These are phyloP conservation scores for Camillea tinctor DNA, from an alignment of 2,329 filamentous ascomycete species.

Conservation along the genomic window DNA sequence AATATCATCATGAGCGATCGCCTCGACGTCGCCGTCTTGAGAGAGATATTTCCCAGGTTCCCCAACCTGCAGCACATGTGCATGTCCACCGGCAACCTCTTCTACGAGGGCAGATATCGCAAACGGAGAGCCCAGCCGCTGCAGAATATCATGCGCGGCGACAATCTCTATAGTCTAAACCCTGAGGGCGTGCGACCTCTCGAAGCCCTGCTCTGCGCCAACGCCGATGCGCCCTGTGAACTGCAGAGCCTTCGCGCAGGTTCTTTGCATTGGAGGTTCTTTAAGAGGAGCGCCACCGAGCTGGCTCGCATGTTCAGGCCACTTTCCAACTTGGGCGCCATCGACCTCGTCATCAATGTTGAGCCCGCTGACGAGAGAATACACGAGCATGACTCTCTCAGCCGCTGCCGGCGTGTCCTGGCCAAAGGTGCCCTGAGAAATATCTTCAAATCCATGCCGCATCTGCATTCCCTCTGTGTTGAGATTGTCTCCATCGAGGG, in stretches of 20 bases:
- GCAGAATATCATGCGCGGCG: conserved; percentile 4
- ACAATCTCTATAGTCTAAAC: not conserved
- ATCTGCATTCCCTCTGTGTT: conserved; percentile 22
- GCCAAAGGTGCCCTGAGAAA: conserved; percentile 21
- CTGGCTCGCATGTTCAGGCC: conserved; percentile 21
- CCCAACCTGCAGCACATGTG: conserved; percentile 19
- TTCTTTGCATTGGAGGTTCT: conserved; percentile 25
- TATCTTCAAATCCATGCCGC: conserved; percentile 24
- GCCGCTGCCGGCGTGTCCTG: conserved; percentile 17
- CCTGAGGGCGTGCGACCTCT: conserved; percentile 23
- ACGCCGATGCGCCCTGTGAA: conserved; percentile 14
- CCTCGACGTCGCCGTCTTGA: conserved; percentile 17
- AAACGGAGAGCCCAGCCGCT: conserved; percentile 12
- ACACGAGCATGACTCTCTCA: conserved; percentile 6
- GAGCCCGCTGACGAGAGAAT: conserved; percentile 7
- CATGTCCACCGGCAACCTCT: conserved; percentile 17
- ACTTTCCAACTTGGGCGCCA: conserved; percentile 20
- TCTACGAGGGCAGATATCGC: conserved; percentile 7
- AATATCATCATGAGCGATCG: conserved; percentile 10
- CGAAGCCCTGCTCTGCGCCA: conserved; percentile 24
- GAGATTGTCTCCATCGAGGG: conserved; percentile 15
- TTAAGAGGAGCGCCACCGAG: conserved; percentile 14
- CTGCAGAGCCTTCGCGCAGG: conserved; percentile 21
- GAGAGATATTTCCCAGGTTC: conserved; percentile 24
- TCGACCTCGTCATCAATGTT: conserved; percentile 22